Conservation (phyloP, 345 rosid species). For the Camelina neglecta region DNA sequence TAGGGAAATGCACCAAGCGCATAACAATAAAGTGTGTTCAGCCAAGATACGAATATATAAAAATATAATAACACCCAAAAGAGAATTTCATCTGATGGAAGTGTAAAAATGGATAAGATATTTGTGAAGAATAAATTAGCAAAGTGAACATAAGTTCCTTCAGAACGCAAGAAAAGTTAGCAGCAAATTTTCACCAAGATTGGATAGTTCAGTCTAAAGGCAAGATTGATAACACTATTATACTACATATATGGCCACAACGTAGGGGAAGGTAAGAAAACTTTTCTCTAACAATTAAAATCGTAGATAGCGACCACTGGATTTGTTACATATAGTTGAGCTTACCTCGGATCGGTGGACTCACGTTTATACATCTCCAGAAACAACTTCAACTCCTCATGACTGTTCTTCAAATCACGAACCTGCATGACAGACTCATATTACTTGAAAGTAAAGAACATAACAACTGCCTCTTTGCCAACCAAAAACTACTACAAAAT, state of each 20-base stretch:
- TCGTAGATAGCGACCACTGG: neutral
- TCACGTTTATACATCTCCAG: slow-evolving; percentile 88
- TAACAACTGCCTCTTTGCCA: slow-evolving; percentile 12
- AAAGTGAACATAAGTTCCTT: neutral
- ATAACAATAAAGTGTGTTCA: neutral
- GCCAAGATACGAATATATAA: slow-evolving; percentile 12
- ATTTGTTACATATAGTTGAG: neutral
- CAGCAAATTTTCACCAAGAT: slow-evolving; percentile 24
- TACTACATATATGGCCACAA: slow-evolving; percentile 8
- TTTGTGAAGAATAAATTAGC: neutral
- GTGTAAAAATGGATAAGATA: neutral
- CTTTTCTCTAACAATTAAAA: neutral
- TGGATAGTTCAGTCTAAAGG: neutral
- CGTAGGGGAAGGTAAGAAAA: slow-evolving; percentile 11
- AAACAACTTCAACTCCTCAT: slow-evolving; percentile 78
- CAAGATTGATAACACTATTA: slow-evolving; percentile 20
- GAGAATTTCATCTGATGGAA: slow-evolving; percentile 9
- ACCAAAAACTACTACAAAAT: neutral
- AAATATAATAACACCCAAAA: slow-evolving; percentile 8
- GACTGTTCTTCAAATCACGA: slow-evolving; percentile 65
- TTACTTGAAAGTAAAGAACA: slow-evolving; percentile 25
- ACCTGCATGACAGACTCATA: slow-evolving; percentile 60
- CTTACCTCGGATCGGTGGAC: slow-evolving; percentile 73
- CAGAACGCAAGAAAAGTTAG: neutral
- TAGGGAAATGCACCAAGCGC: slow-evolving; percentile 22